phyloP scores from a whole-genome alignment of 805 yeast genomes.

The Metschnikowia picachoensis region DNA sequence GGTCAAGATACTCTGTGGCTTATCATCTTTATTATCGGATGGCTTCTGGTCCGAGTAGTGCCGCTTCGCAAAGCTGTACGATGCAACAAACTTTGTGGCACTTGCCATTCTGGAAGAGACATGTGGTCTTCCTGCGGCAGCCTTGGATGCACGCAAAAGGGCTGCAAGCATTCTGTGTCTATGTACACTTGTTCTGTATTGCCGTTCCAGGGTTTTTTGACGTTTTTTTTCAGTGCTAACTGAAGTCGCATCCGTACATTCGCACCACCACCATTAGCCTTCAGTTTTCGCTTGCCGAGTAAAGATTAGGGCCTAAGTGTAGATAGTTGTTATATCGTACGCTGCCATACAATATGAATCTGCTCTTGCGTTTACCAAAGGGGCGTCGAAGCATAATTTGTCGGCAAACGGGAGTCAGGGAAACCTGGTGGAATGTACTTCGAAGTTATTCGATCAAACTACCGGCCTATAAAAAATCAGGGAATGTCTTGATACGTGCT shows the following conservation, averaged over 20 bases:
- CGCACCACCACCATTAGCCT: slow-evolving; percentile 1
- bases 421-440: neutral
- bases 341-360: too few relatives aligned
- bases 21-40: slow-evolving; percentile 19
- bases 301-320: too few relatives aligned
- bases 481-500: slow-evolving; percentile 14
- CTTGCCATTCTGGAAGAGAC: neutral
- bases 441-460: slow-evolving; percentile 10
- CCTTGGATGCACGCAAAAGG: slow-evolving; percentile 12
- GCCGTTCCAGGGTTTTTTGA: neutral
- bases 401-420: neutral
- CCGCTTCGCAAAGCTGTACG: slow-evolving; percentile 2
- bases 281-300: too few relatives aligned
- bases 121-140: slow-evolving; percentile 3
- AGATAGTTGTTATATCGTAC: too few relatives aligned
- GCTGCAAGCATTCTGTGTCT: slow-evolving; percentile 7
- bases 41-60: slow-evolving; percentile 14
- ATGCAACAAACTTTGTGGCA: neutral
- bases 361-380: too few relatives aligned
- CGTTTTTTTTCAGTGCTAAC: slow-evolving; percentile 5
- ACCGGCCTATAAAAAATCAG: slow-evolving; percentile 11
- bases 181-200: neutral
- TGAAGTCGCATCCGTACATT: slow-evolving; percentile 9
- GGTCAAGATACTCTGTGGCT: slow-evolving; percentile 55
- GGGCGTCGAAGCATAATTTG: too few relatives aligned